Evolutionary conservation across 768 basidiomycete genomes (phyloP).

Genomic region (Tephrocybe sp.): DNA sequence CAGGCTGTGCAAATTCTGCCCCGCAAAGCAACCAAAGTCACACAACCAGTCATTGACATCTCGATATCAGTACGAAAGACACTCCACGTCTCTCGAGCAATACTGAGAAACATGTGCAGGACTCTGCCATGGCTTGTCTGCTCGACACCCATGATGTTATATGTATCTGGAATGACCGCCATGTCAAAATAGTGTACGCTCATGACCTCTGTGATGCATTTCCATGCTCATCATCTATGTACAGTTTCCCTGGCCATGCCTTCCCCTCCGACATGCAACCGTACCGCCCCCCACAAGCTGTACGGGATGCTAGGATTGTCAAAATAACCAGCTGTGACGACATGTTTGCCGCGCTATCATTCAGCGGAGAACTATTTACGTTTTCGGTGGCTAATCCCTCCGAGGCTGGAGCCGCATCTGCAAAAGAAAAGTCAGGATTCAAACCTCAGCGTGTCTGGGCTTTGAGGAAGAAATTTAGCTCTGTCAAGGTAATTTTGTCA

Average conservation of each 20-base stretch:
- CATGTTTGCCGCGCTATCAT: slow-evolving; percentile 78
- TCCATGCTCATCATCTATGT: neutral
- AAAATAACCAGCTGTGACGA: slow-evolving; percentile 83
- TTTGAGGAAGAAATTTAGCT: slow-evolving; percentile 80
- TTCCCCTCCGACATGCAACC: slow-evolving; percentile 77
- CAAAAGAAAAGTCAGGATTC: slow-evolving; percentile 38
- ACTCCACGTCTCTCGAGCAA: neutral
- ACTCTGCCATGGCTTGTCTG: slow-evolving; percentile 81
- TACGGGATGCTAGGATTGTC: slow-evolving; percentile 66
- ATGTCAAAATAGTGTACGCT: slow-evolving; percentile 71
- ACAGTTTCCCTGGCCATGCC: slow-evolving; percentile 71
- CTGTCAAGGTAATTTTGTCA: slow-evolving; percentile 66
- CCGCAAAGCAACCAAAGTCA: slow-evolving; percentile 77
- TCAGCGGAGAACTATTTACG: slow-evolving; percentile 89
- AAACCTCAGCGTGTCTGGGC: slow-evolving; percentile 94
- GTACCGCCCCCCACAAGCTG: slow-evolving; percentile 80
- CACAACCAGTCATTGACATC: slow-evolving; percentile 67
- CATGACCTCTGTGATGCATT: neutral
- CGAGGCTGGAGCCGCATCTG: slow-evolving; percentile 28
- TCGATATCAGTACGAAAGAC: slow-evolving; percentile 63
- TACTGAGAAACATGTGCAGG: slow-evolving; percentile 39
- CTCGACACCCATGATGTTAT: slow-evolving; percentile 79
- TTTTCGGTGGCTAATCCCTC: slow-evolving; percentile 51
- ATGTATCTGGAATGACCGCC: slow-evolving; percentile 76
- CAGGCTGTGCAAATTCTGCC: slow-evolving; percentile 78